Percentiles rank a stretch among this genome's conserved stretches.
These are phyloP conservation scores for Jimgerdemannia flammicorona DNA, from an alignment of 192 early-diverging fungal species.

Conservation along the genomic window DNA sequence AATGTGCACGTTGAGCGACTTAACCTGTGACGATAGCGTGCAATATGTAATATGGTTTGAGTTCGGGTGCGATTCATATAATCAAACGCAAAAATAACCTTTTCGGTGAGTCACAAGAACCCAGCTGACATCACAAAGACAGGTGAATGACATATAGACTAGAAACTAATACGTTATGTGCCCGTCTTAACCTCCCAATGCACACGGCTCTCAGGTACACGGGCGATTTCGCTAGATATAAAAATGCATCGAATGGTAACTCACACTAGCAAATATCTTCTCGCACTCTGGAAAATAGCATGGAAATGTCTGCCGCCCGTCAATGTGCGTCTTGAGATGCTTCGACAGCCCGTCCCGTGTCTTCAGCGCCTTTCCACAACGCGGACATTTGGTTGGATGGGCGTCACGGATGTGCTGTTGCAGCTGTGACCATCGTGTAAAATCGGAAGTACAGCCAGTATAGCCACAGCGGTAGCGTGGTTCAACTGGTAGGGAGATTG, in stretches of 20 bases:
- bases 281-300: conserved; percentile 23
- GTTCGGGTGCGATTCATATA: too few relatives aligned
- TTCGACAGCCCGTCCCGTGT: conserved; percentile 15
- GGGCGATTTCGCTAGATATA: too few relatives aligned
- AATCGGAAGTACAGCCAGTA: conserved; percentile 25
- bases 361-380: conserved; percentile 17
- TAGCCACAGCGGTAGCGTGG: conserved; percentile 31
- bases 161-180: too few relatives aligned
- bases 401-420: conserved; percentile 23
- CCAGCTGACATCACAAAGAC: too few relatives aligned
- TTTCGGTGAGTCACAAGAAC: too few relatives aligned
- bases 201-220: too few relatives aligned
- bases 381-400: conserved; percentile 20
- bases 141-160: too few relatives aligned
- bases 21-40: neutral
- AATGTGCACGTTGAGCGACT: conserved; percentile 28
- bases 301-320: conserved; percentile 12
- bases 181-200: too few relatives aligned
- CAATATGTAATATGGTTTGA: too few relatives aligned
- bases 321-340: conserved; percentile 25
- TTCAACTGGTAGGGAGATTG: conserved; percentile 10
- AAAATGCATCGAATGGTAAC: neutral
- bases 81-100: too few relatives aligned
- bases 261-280: conserved; percentile 29
- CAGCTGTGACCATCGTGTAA: conserved; percentile 32